phyloP scores from a whole-genome alignment of 179 eudicot genomes.

The Sideroxylon spinosum region DNA sequence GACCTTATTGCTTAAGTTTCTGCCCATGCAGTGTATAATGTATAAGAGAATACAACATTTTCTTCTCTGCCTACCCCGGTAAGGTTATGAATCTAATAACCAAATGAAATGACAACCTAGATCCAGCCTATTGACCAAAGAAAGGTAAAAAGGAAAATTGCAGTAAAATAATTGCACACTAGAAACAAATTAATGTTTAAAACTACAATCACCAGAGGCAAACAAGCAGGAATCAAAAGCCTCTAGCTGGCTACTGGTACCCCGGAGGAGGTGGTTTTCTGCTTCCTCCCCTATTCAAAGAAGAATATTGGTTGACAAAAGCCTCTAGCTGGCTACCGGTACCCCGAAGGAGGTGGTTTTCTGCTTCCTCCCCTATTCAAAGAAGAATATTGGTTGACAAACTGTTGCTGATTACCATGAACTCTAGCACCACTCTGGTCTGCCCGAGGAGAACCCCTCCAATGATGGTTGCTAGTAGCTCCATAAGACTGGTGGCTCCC shows the following conservation, averaged over 20 bases:
- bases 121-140: neutral
- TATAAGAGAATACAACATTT: slow-evolving; percentile 6
- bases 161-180: neutral
- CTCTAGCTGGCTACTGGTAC: slow-evolving; percentile 29
- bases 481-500: slow-evolving; percentile 36
- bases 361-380: slow-evolving; percentile 46
- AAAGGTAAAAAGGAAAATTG: too few relatives aligned
- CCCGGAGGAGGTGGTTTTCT: slow-evolving; percentile 38
- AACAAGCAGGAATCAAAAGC: neutral
- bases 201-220: neutral
- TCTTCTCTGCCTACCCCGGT: neutral
- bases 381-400: slow-evolving; percentile 51
- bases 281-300: slow-evolving; percentile 47
- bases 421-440: slow-evolving; percentile 35
- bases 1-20: slow-evolving; percentile 5
- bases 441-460: slow-evolving; percentile 27
- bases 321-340: slow-evolving; percentile 29
- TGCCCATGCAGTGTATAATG: neutral
- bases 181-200: too few relatives aligned
- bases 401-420: slow-evolving; percentile 33
- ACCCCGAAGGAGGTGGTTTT: slow-evolving; percentile 35
- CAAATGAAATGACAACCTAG: slow-evolving; percentile 12
- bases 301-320: slow-evolving; percentile 32
- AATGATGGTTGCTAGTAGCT: slow-evolving; percentile 35
- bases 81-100: neutral